Base-by-base conservation (phyloP, 495 filamentous ascomycete species). In the Podospora appendiculata region DNA sequence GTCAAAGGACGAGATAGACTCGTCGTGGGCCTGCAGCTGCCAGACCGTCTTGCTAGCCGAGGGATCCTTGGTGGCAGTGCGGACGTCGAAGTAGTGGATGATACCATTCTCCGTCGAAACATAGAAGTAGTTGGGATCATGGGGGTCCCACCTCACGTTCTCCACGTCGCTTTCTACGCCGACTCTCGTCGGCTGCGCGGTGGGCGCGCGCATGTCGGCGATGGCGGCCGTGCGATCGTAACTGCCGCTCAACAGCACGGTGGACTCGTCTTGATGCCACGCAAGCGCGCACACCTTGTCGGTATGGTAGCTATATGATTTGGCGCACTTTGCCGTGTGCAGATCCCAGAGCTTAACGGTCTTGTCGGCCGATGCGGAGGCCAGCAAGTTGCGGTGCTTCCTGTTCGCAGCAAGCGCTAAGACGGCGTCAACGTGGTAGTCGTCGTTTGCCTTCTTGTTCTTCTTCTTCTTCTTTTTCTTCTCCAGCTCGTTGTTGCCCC, bases 301-400 rank as follows among this genome's bases (percentile, higher is more conserved):
- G 39, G 87, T 93, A 58, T 84, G 80, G 71, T 95, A 90, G 14
- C 78, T 78, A 74, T 99, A 99, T 18, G 90, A 96, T 71, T 96
- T 89, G 57, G 93, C 94, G 69, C 90, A 95, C 66, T 83, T 90
- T 42, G 84, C 74, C 7, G 88, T 96, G 70, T 87, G 87, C 44
- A 99, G 74, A 70, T 99, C 94, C 93, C 93, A 99, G 8, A 99
- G 78, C 71, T 99, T 99, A 51, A 96, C 82, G 1, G 93, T 97
- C 64, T 90, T 87, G 72, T 99, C 93, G 6, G 94, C 94, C 1
- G 93, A 99, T 4, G 86, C 86, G 1, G 93, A 97, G 13, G 92
- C 91, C n/a, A 99, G 82, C 38, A 99, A 81, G 59, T 97, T 96
- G 44, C 90, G 80, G 69, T 97, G 94, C 50, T 88, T 83, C 56